These are phyloP conservation scores for Suillus discolor DNA, from an alignment of 768 basidiomycete species.

Conservation along the genomic window DNA sequence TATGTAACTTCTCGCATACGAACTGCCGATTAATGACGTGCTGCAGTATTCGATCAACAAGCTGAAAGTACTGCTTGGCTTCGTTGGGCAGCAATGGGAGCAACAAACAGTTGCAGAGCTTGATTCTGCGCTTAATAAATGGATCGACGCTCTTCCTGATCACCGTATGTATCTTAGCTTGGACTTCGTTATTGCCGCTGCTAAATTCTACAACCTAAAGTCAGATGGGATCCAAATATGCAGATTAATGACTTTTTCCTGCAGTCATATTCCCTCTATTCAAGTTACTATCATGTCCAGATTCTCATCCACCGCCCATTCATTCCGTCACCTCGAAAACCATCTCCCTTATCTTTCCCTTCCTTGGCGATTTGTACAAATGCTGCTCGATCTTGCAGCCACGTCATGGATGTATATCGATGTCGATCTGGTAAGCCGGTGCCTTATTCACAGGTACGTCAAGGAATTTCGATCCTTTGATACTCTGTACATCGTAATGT, in stretches of 20 bases:
- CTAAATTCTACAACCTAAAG: slow-evolving; percentile 25
- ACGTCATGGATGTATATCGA: slow-evolving; percentile 64
- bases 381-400: slow-evolving; percentile 74
- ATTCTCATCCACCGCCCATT: slow-evolving; percentile 82
- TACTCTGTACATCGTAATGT: background rate
- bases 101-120: slow-evolving; percentile 69
- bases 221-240: slow-evolving; percentile 47
- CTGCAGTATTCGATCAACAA: slow-evolving; percentile 73
- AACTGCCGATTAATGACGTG: background rate
- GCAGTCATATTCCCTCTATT: slow-evolving; percentile 54
- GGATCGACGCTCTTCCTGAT: slow-evolving; percentile 70
- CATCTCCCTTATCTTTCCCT: slow-evolving; percentile 48
- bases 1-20: slow-evolving; percentile 27
- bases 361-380: slow-evolving; percentile 87
- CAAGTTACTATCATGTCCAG: slow-evolving; percentile 56
- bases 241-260: slow-evolving; percentile 42
- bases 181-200: background rate
- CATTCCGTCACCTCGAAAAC: slow-evolving; percentile 65
- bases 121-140: slow-evolving; percentile 77
- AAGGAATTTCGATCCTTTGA: background rate
- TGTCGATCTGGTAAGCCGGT: slow-evolving; percentile 31
- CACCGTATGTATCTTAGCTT: slow-evolving; percentile 31
- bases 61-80: slow-evolving; percentile 53
- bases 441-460: slow-evolving; percentile 34
- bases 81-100: slow-evolving; percentile 57